phyloP scores from a whole-genome alignment of 805 yeast genomes.

The Ogataea nonfermentans region DNA sequence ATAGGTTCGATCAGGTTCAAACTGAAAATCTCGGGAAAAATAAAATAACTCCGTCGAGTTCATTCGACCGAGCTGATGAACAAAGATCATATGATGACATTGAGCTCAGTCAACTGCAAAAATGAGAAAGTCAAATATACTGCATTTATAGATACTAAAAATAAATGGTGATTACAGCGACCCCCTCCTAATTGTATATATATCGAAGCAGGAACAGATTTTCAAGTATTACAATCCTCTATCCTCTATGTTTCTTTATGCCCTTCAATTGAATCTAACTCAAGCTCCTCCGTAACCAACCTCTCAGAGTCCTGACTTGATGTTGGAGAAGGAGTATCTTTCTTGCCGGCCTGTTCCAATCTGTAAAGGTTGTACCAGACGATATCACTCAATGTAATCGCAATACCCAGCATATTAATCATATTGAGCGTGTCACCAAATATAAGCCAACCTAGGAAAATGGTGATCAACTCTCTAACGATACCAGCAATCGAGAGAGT shows the following conservation, averaged over 20 bases:
- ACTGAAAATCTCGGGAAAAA: constrained; percentile 9
- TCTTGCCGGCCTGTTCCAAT: constrained; percentile 23
- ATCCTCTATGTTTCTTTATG: constrained; percentile 3
- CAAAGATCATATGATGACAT: constrained; percentile 11
- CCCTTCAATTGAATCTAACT: constrained; percentile 16
- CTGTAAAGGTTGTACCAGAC: constrained; percentile 73
- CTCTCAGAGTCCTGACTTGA: constrained; percentile 21
- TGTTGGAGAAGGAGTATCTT: constrained; percentile 7
- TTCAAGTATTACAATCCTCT: too few species aligned
- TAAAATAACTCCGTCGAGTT: constrained; percentile 11
- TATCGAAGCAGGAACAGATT: too few species aligned
- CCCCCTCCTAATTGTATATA: too few species aligned
- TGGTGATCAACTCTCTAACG: constrained; percentile 85
- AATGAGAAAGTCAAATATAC: constrained; percentile 1
- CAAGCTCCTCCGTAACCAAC: constrained; percentile 16
- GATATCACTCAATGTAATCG: constrained; percentile 69
- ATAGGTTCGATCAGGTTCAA: constrained; percentile 42
- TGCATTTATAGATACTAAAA: neutral
- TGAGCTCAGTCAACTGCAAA: constrained; percentile 16
- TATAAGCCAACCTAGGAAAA: constrained; percentile 58
- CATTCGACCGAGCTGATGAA: constrained; percentile 5
- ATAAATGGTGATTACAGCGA: neutral
- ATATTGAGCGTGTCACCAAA: constrained; percentile 69
- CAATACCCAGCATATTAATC: constrained; percentile 66
- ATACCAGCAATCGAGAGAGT: constrained; percentile 87